Evolutionary conservation across 495 filamentous ascomycete species (phyloP), one percentile per base, ranked within the genome.

Genomic region (Annulohypoxylon maeteangense): DNA sequence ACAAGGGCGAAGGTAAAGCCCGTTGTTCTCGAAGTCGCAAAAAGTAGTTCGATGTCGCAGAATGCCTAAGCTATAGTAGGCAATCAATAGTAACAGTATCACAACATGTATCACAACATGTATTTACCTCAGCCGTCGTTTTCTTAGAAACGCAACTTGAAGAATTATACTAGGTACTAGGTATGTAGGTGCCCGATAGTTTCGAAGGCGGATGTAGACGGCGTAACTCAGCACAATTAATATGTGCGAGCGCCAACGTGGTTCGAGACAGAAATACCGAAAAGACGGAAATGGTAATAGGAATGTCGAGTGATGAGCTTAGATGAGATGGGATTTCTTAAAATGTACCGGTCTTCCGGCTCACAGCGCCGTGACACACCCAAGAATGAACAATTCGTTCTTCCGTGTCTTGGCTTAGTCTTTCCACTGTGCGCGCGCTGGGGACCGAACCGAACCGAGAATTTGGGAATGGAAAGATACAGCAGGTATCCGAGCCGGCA

Each of bases 21-120:
- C 72, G 67, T 78, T 78, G 75, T 78, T 74, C 68, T 76, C 75
- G 74, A 76, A 72, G 74, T 74, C 74, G 75, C 75, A 75, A 61
- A 70, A 53, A 47, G 44, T 54, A 53, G 62, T 55, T 76, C 65
- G 74, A 69, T 73, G 70, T 73, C 70, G 65, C 50, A 69, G 70
- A 69, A 48, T 57, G 62, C 53, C 44, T 62, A 60, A 38, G 42
- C 1, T 53, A 20, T n/a, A 22, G 38, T 58, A 50, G 47, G 23
- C 47, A 29, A 27, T n/a, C 11, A 48, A 42, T 47, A 20, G 31
- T 50, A 23, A 23, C 55, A 14, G 40, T 50, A 58, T 8, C 32
- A 29, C 53, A 44, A 6, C n/a, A 65, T 55, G 54, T 47, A 70
- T 34, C 16, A 44, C 40, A 44, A 44, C 40, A 44, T 44, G 40